These are phyloP conservation scores for Ascochyta pisi DNA, from an alignment of 2,329 filamentous ascomycete genomes.

Conservation along the genomic window DNA sequence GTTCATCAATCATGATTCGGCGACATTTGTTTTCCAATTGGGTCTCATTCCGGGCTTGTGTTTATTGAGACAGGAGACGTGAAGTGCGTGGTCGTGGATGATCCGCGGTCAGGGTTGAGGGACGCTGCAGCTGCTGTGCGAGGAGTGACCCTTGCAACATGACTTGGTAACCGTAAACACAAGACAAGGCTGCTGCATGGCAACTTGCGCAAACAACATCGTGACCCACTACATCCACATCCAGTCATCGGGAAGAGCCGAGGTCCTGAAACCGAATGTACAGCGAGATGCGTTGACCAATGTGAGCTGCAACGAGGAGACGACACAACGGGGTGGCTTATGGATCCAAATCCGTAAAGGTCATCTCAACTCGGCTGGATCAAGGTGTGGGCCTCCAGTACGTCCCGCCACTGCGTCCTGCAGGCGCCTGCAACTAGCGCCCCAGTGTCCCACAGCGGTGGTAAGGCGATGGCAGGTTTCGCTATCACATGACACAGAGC, in stretches of 20 bases:
- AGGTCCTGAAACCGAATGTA: constrained; percentile 14
- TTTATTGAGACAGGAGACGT: background rate
- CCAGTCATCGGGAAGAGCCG: constrained; percentile 33
- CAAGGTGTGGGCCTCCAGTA: constrained; percentile 22
- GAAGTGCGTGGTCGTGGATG: constrained; percentile 15
- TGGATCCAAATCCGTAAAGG: constrained; percentile 28
- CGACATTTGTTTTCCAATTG: constrained; percentile 18
- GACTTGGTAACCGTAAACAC: constrained; percentile 28
- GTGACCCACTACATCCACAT: constrained; percentile 31
- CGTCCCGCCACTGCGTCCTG: constrained; percentile 25
- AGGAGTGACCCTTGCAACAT: constrained; percentile 26
- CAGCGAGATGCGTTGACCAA: constrained; percentile 21
- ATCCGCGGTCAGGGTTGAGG: constrained; percentile 23
- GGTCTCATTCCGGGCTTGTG: background rate
- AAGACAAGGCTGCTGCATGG: constrained; percentile 28
- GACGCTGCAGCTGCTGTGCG: constrained; percentile 24
- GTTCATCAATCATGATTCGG: constrained; percentile 5
- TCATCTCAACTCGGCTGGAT: constrained; percentile 20
- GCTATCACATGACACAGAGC: constrained; percentile 32
- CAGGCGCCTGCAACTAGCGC: constrained; percentile 28
- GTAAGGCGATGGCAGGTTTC: constrained; percentile 27
- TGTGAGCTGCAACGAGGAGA: constrained; percentile 26
- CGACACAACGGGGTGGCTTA: constrained; percentile 29
- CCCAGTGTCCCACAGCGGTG: constrained; percentile 23
- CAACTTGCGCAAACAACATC: constrained; percentile 32